These are phyloP conservation scores for Saccharomycopsis malanga DNA, from an alignment of 805 yeast genomes.

Conservation along the genomic window DNA sequence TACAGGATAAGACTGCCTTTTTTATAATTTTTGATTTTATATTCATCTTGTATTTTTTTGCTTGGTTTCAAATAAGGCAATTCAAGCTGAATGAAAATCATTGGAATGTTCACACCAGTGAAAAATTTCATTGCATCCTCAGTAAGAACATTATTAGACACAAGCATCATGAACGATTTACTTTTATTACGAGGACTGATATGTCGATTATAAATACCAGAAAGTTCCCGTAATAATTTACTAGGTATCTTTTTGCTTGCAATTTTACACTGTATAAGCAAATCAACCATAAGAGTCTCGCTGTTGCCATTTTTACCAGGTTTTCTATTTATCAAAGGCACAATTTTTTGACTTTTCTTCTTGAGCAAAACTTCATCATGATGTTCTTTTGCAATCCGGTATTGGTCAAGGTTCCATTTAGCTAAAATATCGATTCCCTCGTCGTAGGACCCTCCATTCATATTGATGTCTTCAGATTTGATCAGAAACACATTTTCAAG, in stretches of 20 bases:
- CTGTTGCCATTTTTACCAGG: neutral
- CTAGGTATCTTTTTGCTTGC: conserved; percentile 15
- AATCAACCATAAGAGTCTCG: neutral
- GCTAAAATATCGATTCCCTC: conserved; percentile 19
- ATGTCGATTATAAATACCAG: conserved; percentile 9
- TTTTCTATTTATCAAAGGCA: neutral
- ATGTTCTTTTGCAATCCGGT: neutral
- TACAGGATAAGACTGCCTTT: conserved; percentile 14
- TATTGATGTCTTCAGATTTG: neutral
- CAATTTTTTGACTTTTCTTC: neutral
- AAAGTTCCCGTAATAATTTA: conserved; percentile 15
- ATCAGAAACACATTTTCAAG: conserved; percentile 8
- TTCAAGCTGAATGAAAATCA: conserved; percentile 8
- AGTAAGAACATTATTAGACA: conserved; percentile 9
- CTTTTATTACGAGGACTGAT: neutral
- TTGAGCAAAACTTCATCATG: neutral
- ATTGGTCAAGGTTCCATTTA: conserved; percentile 19
- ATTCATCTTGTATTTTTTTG: neutral
- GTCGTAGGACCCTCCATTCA: conserved; percentile 21
- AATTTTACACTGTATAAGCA: conserved; percentile 20
- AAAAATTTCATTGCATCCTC: conserved; percentile 15
- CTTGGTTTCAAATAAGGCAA: neutral
- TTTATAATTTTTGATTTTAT: conserved; percentile 4
- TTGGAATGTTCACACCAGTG: conserved; percentile 5
- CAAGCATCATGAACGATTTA: conserved; percentile 12